phyloP scores from a whole-genome alignment of 2,329 filamentous ascomycete species.

The Tolypocladium inflatum region DNA sequence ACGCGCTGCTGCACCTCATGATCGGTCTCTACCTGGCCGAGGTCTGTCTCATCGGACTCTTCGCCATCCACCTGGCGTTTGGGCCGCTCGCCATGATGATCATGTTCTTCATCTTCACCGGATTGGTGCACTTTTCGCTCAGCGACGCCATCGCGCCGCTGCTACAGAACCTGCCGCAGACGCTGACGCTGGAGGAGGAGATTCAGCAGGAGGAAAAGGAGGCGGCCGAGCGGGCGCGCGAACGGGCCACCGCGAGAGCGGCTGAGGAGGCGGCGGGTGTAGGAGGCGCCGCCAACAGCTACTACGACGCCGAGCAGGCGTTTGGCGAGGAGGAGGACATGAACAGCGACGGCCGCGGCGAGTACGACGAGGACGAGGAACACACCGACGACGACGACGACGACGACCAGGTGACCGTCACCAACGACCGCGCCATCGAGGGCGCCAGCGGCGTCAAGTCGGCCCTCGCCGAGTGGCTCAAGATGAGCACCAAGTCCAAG shows the following conservation, averaged over 20 bases:
- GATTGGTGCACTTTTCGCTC: conserved; percentile 66
- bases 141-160: conserved; percentile 67
- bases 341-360: conserved; percentile 16
- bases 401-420: conserved; percentile 8
- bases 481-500: conserved; percentile 26
- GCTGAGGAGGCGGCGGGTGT: conserved; percentile 6
- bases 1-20: conserved; percentile 78
- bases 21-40: conserved; percentile 77
- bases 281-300: conserved; percentile 20
- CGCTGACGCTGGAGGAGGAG: conserved; percentile 49
- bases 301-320: conserved; percentile 23
- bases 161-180: conserved; percentile 69
- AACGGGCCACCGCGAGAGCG: conserved; percentile 12
- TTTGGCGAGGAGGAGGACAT: conserved; percentile 23
- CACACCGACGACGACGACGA: conserved; percentile 14
- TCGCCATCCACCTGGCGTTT: conserved; percentile 57
- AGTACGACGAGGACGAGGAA: conserved; percentile 20
- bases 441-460: conserved; percentile 24
- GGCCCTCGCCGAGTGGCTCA: conserved; percentile 23
- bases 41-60: conserved; percentile 75
- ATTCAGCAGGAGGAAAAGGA: conserved; percentile 35
- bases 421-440: conserved; percentile 24
- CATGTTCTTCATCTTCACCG: conserved; percentile 63
- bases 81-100: conserved; percentile 70
- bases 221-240: conserved; percentile 24